These are phyloP conservation scores for Xylariaceae sp. DNA, from an alignment of 2,329 filamentous ascomycete genomes.

Conservation along the genomic window DNA sequence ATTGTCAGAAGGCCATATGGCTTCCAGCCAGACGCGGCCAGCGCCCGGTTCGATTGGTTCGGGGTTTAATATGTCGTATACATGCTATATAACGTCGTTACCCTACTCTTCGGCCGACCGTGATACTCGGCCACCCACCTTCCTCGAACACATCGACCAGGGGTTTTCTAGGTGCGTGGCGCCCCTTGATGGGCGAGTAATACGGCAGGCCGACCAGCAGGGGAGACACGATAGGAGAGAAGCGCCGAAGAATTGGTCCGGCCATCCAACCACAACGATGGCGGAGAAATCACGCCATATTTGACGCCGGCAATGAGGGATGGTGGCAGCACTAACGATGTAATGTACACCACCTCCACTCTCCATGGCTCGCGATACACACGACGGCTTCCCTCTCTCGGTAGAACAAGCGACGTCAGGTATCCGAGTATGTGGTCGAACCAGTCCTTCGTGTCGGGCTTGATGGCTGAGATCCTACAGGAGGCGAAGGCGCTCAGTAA, in stretches of 20 bases:
- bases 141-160: too few species aligned
- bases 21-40: background rate
- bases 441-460: background rate
- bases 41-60: too few species aligned
- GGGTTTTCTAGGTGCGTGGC: too few species aligned
- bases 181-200: too few species aligned
- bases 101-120: too few species aligned
- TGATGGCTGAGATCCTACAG: background rate
- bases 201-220: too few species aligned
- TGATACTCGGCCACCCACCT: too few species aligned
- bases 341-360: slow-evolving; percentile 17
- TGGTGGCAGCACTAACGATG: background rate
- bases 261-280: background rate
- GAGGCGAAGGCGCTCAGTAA: slow-evolving; percentile 13
- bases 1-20: slow-evolving; percentile 5
- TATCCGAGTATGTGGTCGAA: too few species aligned
- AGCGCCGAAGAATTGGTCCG: slow-evolving; percentile 4
- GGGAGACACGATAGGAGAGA: background rate
- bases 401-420: background rate
- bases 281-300: background rate
- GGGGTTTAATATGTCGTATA: too few species aligned
- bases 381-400: background rate
- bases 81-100: too few species aligned
- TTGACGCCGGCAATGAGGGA: too few species aligned
- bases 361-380: too few species aligned